Percentiles rank a stretch among this genome's conserved stretches.
phyloP scores from a whole-genome alignment of 768 basidiomycete species.

The Agaricus subrufescens region DNA sequence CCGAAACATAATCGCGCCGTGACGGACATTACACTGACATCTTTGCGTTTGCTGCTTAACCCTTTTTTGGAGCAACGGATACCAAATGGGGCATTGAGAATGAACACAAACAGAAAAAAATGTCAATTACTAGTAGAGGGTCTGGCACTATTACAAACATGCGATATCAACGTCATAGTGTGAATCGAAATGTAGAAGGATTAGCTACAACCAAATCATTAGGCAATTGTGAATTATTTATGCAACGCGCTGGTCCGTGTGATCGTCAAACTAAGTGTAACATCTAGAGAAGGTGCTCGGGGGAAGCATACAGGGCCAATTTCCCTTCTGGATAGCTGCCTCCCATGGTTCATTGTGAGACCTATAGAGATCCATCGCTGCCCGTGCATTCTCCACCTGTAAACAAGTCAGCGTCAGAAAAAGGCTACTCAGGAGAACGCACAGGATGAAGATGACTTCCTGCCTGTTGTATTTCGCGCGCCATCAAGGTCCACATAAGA shows the following conservation, averaged over 20 bases:
- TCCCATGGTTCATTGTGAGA: constrained; percentile 69
- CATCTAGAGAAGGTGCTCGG: constrained; percentile 80
- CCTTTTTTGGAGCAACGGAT: constrained; percentile 28
- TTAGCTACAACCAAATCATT: constrained; percentile 3
- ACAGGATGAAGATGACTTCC: constrained; percentile 64
- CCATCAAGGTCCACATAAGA: constrained; percentile 79
- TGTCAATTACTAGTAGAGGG: background rate
- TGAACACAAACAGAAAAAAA: background rate
- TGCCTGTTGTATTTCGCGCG: constrained; percentile 63
- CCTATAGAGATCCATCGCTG: constrained; percentile 48
- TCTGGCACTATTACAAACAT: constrained; percentile 1
- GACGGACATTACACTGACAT: background rate
- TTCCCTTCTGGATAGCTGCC: constrained; percentile 44
- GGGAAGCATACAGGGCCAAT: constrained; percentile 75
- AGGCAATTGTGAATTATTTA: constrained; percentile 5
- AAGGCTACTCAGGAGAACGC: constrained; percentile 23
- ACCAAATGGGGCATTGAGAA: constrained; percentile 22
- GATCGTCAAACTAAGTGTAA: constrained; percentile 42
- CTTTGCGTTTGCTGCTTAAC: constrained; percentile 6
- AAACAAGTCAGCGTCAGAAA: background rate
- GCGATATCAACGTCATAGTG: background rate
- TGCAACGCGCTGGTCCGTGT: background rate
- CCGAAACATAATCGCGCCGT: background rate
- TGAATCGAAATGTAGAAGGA: background rate
- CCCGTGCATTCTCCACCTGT: constrained; percentile 76